phyloP scores from a whole-genome alignment of 805 yeast genomes.

The Ogataea angusta region DNA sequence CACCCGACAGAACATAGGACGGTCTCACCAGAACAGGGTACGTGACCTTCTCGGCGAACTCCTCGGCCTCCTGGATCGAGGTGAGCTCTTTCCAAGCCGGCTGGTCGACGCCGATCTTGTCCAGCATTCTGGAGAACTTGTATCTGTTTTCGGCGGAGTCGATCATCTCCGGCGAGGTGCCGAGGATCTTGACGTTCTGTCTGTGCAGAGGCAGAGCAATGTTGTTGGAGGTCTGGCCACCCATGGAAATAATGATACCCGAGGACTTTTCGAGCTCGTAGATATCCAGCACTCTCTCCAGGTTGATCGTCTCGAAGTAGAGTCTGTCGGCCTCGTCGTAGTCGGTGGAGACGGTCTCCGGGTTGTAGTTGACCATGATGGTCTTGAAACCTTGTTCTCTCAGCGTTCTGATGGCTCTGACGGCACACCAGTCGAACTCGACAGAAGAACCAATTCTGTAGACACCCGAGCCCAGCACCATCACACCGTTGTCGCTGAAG shows the following conservation, averaged over 20 bases:
- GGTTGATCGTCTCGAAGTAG: conserved; percentile 91
- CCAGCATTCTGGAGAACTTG: conserved; percentile 96
- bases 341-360: conserved; percentile 98
- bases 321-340: conserved; percentile 97
- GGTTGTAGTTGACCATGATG: conserved; percentile 96
- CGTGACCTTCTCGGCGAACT: conserved; percentile 82
- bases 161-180: conserved; percentile 98
- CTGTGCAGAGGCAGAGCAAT: conserved; percentile 91
- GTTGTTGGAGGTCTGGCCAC: conserved; percentile 98
- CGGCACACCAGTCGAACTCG: conserved; percentile 99
- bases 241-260: conserved; percentile 96
- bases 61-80: conserved; percentile 87
- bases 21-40: conserved; percentile 98
- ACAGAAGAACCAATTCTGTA: conserved; percentile 98
- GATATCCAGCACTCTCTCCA: conserved; percentile 92
- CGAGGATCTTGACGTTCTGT: conserved; percentile 91
- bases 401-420: conserved; percentile 89
- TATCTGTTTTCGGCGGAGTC: conserved; percentile 98
- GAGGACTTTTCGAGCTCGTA: conserved; percentile 86
- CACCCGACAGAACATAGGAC: conserved; percentile 95
- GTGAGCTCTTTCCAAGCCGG: conserved; percentile 99
- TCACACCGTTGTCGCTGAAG: conserved; percentile 90
- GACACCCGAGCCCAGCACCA: conserved; percentile 98
- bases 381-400: conserved; percentile 85
- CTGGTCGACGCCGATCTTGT: conserved; percentile 94